phyloP scores from a whole-genome alignment of 2,329 filamentous ascomycete genomes.

The Aspergillus versicolor region DNA sequence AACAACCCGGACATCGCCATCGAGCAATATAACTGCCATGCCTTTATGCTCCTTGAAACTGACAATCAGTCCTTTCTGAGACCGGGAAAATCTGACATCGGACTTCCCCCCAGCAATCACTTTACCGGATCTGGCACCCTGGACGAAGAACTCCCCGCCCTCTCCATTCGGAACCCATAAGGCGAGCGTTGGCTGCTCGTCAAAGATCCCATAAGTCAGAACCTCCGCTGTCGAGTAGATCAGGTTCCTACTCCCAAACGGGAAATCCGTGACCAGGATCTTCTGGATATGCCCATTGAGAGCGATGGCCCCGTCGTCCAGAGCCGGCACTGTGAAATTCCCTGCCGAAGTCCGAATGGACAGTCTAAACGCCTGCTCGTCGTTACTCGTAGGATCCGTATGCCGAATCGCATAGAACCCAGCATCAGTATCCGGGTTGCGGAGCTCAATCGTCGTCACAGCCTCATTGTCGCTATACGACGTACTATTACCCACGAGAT shows the following conservation, averaged over 20 bases:
- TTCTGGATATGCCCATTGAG: slow-evolving; percentile 55
- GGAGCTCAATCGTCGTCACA: slow-evolving; percentile 54
- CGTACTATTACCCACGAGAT: slow-evolving; percentile 58
- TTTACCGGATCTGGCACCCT: slow-evolving; percentile 22
- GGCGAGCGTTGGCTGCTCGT: slow-evolving; percentile 45
- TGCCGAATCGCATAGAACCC: slow-evolving; percentile 55
- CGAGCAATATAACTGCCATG: slow-evolving; percentile 49
- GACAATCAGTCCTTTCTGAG: slow-evolving; percentile 35
- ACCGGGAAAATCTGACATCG: slow-evolving; percentile 37
- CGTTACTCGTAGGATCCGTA: slow-evolving; percentile 44
- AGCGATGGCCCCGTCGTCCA: slow-evolving; percentile 31
- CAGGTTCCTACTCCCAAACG: slow-evolving; percentile 45
- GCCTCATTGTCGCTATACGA: slow-evolving; percentile 42
- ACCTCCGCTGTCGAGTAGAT: slow-evolving; percentile 55
- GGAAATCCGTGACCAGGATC: slow-evolving; percentile 56
- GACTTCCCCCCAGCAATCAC: background rate
- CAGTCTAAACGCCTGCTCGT: slow-evolving; percentile 48
- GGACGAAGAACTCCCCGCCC: slow-evolving; percentile 52
- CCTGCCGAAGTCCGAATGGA: slow-evolving; percentile 51
- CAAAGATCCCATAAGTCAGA: slow-evolving; percentile 44
- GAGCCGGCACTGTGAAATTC: slow-evolving; percentile 19
- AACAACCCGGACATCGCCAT: slow-evolving; percentile 51
- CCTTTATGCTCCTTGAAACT: slow-evolving; percentile 51
- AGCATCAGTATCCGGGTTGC: slow-evolving; percentile 51
- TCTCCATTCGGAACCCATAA: slow-evolving; percentile 50